Evolutionary conservation across 2,329 filamentous ascomycete species (phyloP).

Genomic region (Botrytis sinoallii): DNA sequence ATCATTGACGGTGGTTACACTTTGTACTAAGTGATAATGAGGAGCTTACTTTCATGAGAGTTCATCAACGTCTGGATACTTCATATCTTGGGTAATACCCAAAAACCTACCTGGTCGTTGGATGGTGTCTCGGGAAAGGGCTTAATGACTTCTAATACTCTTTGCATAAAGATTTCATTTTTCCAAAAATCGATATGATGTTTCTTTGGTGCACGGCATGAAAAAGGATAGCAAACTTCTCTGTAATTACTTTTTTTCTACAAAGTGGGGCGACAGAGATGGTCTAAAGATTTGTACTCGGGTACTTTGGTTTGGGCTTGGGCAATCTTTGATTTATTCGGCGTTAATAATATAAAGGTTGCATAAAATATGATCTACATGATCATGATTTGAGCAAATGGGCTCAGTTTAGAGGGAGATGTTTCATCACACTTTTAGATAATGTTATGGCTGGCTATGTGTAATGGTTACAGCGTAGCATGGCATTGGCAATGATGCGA

Average conservation of each 20-base stretch:
- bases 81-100: slow-evolving; percentile 1
- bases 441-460: not conserved
- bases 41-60: slow-evolving; percentile 14
- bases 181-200: not conserved
- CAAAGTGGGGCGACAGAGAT: not conserved
- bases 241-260: slow-evolving; percentile 9
- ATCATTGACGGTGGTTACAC: slow-evolving; percentile 38
- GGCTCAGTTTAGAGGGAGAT: not conserved
- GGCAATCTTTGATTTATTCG: not conserved
- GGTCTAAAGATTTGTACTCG: slow-evolving; percentile 5
- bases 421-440: not conserved
- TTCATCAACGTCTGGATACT: slow-evolving; percentile 10
- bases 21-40: slow-evolving; percentile 34
- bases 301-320: slow-evolving; percentile 4
- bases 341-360: slow-evolving; percentile 12
- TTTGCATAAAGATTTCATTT: slow-evolving; percentile 14
- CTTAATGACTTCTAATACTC: slow-evolving; percentile 4
- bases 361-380: slow-evolving; percentile 2
- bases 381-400: slow-evolving; percentile 4
- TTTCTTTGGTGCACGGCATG: slow-evolving; percentile 10
- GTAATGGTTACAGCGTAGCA: not conserved
- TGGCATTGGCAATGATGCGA: slow-evolving; percentile 2
- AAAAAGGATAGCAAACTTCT: not conserved
- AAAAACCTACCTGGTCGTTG: not conserved
- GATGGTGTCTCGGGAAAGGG: slow-evolving; percentile 1